A percentile compares a stretch with the other conserved stretches of the same genome.
Conservation (phyloP, 2,329 filamentous ascomycete genomes). For the Coniochaeta prunicola region DNA sequence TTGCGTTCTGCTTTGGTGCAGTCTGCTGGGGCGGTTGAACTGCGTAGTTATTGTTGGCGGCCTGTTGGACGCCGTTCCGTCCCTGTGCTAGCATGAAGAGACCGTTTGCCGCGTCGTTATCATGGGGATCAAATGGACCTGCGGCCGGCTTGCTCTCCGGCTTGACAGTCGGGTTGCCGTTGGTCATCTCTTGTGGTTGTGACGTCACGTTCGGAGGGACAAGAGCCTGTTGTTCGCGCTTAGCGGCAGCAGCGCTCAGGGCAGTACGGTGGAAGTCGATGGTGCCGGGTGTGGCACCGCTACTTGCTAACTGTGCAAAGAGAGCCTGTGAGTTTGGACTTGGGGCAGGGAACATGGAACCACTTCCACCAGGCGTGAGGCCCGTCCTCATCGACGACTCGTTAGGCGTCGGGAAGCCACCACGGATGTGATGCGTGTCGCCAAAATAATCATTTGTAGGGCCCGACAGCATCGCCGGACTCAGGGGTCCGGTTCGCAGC, state of each 20-base stretch:
- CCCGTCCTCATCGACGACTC: constrained; percentile 90
- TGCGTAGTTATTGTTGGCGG: constrained; percentile 38
- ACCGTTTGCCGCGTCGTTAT: constrained; percentile 92
- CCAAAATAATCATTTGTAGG: constrained; percentile 81
- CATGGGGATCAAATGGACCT: constrained; percentile 77
- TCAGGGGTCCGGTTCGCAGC: constrained; percentile 83
- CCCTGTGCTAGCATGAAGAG: constrained; percentile 83
- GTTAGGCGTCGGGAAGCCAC: constrained; percentile 90
- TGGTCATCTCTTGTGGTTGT: constrained; percentile 45
- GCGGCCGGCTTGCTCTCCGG: constrained; percentile 41
- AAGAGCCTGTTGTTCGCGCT: constrained; percentile 39
- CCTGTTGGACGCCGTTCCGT: constrained; percentile 44
- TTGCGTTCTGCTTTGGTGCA: constrained; percentile 18
- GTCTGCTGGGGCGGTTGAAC: constrained; percentile 26
- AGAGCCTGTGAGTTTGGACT: constrained; percentile 82
- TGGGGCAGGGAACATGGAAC: constrained; percentile 92
- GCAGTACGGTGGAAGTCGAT: constrained; percentile 94
- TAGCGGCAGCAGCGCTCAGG: constrained; percentile 67
- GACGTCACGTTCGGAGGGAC: constrained; percentile 30
- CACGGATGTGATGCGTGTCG: constrained; percentile 68
- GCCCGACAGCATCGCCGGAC: constrained; percentile 93
- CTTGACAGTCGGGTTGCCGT: constrained; percentile 34
- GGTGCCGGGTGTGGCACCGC: constrained; percentile 81
- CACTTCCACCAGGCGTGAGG: constrained; percentile 86
- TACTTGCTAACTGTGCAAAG: constrained; percentile 70